Evolutionary conservation across 1,139 yeast species (phyloP).

Genomic region (Yamadazyma epiphylla): DNA sequence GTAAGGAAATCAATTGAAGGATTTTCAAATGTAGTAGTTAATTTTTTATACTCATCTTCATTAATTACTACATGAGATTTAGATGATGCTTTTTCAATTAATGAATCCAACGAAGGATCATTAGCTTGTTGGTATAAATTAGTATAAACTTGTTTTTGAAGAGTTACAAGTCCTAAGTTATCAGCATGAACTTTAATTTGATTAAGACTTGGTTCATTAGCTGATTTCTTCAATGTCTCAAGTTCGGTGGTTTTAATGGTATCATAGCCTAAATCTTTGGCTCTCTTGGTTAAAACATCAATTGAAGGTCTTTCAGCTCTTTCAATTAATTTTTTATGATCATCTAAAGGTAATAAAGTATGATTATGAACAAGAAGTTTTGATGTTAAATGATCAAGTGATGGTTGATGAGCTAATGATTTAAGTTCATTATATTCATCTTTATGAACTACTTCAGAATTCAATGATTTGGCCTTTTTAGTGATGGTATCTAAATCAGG

Average conservation of each 20-base stretch:
- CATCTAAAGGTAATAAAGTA: conserved; percentile 14
- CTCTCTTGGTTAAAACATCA: conserved; percentile 12
- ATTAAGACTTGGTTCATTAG: conserved; percentile 27
- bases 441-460: conserved; percentile 5
- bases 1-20: conserved; percentile 22
- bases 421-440: conserved; percentile 5
- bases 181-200: conserved; percentile 37
- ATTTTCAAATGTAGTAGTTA: conserved; percentile 11
- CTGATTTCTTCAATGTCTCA: conserved; percentile 18
- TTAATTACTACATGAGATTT: conserved; percentile 10
- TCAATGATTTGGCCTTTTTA: conserved; percentile 5
- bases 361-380: conserved; percentile 12
- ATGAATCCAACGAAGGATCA: conserved; percentile 28
- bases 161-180: conserved; percentile 29
- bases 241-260: conserved; percentile 14
- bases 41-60: conserved; percentile 8
- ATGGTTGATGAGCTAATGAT: conserved; percentile 12
- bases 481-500: conserved; percentile 19
- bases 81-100: conserved; percentile 17
- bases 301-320: conserved; percentile 12
- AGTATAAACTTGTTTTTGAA: conserved; percentile 33
- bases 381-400: conserved; percentile 19
- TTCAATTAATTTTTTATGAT: conserved; percentile 14
- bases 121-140: conserved; percentile 30
- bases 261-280: conserved; percentile 10